phyloP scores from a whole-genome alignment of 2,329 filamentous ascomycete genomes.

The Exophiala spinifera region DNA sequence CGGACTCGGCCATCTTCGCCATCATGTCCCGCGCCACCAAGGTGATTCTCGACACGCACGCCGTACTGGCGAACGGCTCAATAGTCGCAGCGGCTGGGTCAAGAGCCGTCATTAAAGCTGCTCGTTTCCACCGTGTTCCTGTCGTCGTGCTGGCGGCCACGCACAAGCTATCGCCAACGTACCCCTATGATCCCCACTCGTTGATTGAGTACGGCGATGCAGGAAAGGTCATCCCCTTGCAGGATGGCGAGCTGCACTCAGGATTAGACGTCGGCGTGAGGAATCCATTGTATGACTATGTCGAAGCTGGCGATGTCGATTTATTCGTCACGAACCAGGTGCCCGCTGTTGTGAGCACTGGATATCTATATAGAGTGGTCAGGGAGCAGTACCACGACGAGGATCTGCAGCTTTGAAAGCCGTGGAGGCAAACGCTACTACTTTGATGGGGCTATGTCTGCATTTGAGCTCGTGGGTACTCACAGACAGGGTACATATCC shows the following conservation, averaged over 20 bases:
- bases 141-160: slow-evolving; percentile 88
- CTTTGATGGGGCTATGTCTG: background rate
- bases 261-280: slow-evolving; percentile 64
- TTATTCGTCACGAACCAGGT: slow-evolving; percentile 78
- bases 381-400: slow-evolving; percentile 64
- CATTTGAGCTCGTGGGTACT: no score
- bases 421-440: no score
- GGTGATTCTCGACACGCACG: slow-evolving; percentile 84
- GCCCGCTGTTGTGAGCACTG: slow-evolving; percentile 56
- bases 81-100: slow-evolving; percentile 83
- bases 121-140: slow-evolving; percentile 74
- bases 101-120: slow-evolving; percentile 76
- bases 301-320: slow-evolving; percentile 64
- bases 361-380: slow-evolving; percentile 62
- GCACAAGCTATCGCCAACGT: slow-evolving; percentile 90
- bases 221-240: slow-evolving; percentile 70
- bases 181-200: slow-evolving; percentile 76
- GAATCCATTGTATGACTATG: slow-evolving; percentile 78
- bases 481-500: no score
- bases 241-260: slow-evolving; percentile 75
- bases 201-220: slow-evolving; percentile 85
- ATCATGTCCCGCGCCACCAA: slow-evolving; percentile 96
- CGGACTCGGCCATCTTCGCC: slow-evolving; percentile 81
- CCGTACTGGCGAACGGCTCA: slow-evolving; percentile 83
- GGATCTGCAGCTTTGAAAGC: slow-evolving; percentile 47